phyloP scores from a whole-genome alignment of 1,284 basidiomycete species.

The Malassezia equina region DNA sequence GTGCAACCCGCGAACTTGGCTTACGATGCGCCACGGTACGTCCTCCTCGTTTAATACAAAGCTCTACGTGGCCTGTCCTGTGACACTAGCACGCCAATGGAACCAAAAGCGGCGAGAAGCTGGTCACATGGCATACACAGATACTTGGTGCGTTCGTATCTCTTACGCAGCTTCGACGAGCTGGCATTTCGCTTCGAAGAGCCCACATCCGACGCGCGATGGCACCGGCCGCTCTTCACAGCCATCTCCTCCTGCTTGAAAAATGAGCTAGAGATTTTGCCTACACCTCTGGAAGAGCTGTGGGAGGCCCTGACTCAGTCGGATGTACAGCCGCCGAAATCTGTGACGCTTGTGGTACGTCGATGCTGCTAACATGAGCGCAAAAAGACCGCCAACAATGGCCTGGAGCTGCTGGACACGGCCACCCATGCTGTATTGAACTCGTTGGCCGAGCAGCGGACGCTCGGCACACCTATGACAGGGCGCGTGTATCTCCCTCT shows the following conservation, averaged over 20 bases:
- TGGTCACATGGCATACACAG: slow-evolving; percentile 28
- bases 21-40: slow-evolving; percentile 76
- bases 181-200: slow-evolving; percentile 84
- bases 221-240: slow-evolving; percentile 88
- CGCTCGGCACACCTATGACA: slow-evolving; percentile 4
- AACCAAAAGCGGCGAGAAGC: slow-evolving; percentile 55
- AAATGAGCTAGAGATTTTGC: slow-evolving; percentile 18
- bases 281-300: slow-evolving; percentile 62
- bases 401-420: slow-evolving; percentile 48
- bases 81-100: slow-evolving; percentile 54
- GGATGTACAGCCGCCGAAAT: slow-evolving; percentile 68
- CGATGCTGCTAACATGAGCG: slow-evolving; percentile 5
- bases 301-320: slow-evolving; percentile 73
- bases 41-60: slow-evolving; percentile 29
- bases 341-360: slow-evolving; percentile 56
- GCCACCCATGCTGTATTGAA: slow-evolving; percentile 32
- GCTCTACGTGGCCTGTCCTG: slow-evolving; percentile 61
- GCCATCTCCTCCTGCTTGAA: slow-evolving; percentile 39
- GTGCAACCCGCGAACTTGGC: slow-evolving; percentile 77
- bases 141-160: slow-evolving; percentile 56
- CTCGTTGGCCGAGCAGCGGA: slow-evolving; percentile 21
- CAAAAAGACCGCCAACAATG: slow-evolving; percentile 47
- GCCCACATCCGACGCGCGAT: slow-evolving; percentile 88
- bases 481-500: slow-evolving; percentile 20
- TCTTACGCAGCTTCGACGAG: slow-evolving; percentile 79